These are phyloP conservation scores for Leptographium wingfieldii DNA, from an alignment of 2,329 filamentous ascomycete species.

Conservation along the genomic window DNA sequence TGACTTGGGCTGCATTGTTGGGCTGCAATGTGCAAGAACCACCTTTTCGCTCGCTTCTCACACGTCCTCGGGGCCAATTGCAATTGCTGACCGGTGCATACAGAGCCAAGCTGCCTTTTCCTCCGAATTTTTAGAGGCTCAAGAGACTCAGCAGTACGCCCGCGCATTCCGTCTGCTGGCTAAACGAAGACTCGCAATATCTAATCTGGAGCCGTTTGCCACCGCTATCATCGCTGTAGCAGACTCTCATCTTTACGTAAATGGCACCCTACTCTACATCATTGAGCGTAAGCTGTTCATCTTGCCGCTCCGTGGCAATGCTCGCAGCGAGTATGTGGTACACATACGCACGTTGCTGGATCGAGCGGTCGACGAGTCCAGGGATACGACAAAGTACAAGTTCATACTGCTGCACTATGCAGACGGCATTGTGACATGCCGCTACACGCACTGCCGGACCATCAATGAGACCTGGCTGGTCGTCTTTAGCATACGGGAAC, in stretches of 20 bases:
- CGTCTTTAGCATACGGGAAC: constrained; percentile 29
- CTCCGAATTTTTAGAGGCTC: neutral
- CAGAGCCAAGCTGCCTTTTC: constrained; percentile 2
- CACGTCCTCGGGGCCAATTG: no score
- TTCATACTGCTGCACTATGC: constrained; percentile 46
- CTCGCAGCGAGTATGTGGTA: constrained; percentile 34
- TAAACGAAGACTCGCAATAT: constrained; percentile 47
- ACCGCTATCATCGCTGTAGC: constrained; percentile 46
- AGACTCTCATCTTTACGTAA: constrained; percentile 34
- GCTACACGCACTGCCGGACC: constrained; percentile 31
- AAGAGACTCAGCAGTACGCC: constrained; percentile 25
- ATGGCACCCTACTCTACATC: constrained; percentile 54
- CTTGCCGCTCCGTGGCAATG: constrained; percentile 40
- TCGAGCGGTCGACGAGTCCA: constrained; percentile 22
- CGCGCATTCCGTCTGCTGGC: constrained; percentile 45
- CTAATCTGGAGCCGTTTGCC: constrained; percentile 48
- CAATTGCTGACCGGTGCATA: neutral
- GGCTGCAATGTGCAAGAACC: no score
- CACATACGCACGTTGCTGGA: constrained; percentile 32
- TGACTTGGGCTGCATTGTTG: no score
- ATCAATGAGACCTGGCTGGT: constrained; percentile 37
- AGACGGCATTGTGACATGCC: constrained; percentile 42
- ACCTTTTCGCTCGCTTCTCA: no score
- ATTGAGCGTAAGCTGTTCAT: constrained; percentile 38
- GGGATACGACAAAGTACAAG: constrained; percentile 24